Base-by-base conservation (phyloP, 768 basidiomycete species). In the Lactarius deliciosus region DNA sequence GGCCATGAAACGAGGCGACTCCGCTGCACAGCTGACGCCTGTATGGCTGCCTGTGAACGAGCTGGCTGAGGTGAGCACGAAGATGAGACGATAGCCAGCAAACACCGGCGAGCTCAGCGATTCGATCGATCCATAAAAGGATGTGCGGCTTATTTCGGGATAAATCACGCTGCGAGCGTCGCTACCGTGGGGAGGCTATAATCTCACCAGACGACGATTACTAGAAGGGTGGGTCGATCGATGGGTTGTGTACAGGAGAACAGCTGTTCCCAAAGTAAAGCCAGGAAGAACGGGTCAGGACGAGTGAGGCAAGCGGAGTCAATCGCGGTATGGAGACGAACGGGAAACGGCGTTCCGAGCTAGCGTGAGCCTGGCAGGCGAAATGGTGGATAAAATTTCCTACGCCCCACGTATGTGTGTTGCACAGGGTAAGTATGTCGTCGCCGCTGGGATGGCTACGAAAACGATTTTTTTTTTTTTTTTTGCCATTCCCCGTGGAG, bases 71-170 rank as follows among this genome's bases (percentile, higher is more conserved):
- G 38, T 34, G 28, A 57, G 36, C 13, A 25, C 7, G 16, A 32
- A 38, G 32, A 57, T 45, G 25, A 38, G 28, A n/a, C 20, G 10
- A 13, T 22, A 25, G 36, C 36, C 34, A 64, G 45, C 43, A 57
- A 34, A 57, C 56, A 30, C 62, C 20, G 30, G 28, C 25, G 32
- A 50, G 7, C 38, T 41, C 25, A 11, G 36, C 56, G 34, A 36
- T 57, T 47, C 43, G 56, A 50, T 59, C 30, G 13, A 13, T 57
- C 54, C 11, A 55, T 57, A 43, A 54, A 28, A 30, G 58, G 30
- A 36, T 36, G 36, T 61, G 45, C 63, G 25, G 54, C 59, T 54
- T 55, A 59, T 55, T 66, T 63, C 34, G 32, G 40, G 53, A 53
- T 30, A 57, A 40, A 38, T 63, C 15, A 13, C 18, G 41, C 16